Conservation (phyloP, 2,329 filamentous ascomycete species). For the Trichophyton equinum region DNA sequence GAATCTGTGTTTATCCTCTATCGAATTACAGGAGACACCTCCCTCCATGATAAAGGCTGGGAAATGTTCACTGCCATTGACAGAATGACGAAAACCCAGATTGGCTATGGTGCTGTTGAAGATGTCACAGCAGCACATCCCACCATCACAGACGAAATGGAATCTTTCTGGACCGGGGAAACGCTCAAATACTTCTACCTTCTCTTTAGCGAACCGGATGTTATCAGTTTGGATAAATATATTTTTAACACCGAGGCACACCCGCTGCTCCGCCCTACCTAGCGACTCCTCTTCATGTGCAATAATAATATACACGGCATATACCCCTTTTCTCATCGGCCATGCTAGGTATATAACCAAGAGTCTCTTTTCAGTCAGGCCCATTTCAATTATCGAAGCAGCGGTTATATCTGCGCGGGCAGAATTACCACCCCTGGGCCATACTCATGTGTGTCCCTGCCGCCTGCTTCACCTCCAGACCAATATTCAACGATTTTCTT, state of each 20-base stretch:
- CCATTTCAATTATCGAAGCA: no score
- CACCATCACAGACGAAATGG: slow-evolving; percentile 49
- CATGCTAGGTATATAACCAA: background rate
- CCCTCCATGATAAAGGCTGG: slow-evolving; percentile 74
- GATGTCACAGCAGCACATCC: slow-evolving; percentile 14
- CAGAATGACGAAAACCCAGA: slow-evolving; percentile 50
- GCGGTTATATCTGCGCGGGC: no score
- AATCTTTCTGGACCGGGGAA: slow-evolving; percentile 84
- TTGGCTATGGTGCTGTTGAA: slow-evolving; percentile 48
- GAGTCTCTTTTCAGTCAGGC: no score
- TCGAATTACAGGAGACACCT: slow-evolving; percentile 66
- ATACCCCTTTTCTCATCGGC: background rate
- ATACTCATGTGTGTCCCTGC: no score
- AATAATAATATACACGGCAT: no score
- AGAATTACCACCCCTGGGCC: no score
- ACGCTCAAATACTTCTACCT: slow-evolving; percentile 89
- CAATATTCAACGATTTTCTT: no score
- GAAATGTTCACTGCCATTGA: slow-evolving; percentile 66
- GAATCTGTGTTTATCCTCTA: slow-evolving; percentile 85
- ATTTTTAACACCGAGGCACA: slow-evolving; percentile 50
- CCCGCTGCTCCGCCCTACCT: slow-evolving; percentile 29
- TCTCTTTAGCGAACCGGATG: slow-evolving; percentile 57
- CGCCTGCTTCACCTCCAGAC: no score
- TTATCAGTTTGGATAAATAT: slow-evolving; percentile 55
- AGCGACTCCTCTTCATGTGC: background rate